Evolutionary conservation across 179 eudicot species (phyloP).

Genomic region (Actinidia polygama): DNA sequence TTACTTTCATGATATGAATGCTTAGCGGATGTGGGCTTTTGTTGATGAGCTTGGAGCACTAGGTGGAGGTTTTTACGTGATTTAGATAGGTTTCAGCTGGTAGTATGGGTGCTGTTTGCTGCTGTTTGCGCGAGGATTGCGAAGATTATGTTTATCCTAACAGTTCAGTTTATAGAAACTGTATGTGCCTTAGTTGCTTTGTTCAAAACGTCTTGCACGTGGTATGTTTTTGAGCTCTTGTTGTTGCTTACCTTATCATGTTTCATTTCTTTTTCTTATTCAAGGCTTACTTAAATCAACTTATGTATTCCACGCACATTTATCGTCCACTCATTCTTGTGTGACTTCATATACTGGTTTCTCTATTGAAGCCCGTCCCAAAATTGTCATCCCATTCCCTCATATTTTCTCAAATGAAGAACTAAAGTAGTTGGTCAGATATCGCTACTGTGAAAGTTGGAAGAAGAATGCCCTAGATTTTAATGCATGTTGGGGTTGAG

Average conservation of each 20-base stretch:
- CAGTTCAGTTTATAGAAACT: slow-evolving; percentile 73
- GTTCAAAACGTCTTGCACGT: slow-evolving; percentile 67
- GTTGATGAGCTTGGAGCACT: slow-evolving; percentile 14
- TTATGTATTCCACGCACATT: background rate
- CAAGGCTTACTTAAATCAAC: background rate
- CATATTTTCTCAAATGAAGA: background rate
- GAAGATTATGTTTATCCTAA: slow-evolving; percentile 79
- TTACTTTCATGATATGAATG: background rate
- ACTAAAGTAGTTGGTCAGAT: background rate
- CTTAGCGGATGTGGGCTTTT: background rate
- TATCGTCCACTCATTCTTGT: background rate
- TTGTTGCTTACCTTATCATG: background rate
- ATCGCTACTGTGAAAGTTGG: background rate
- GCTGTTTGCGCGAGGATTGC: slow-evolving; percentile 77
- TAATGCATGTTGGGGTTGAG: slow-evolving; percentile 4
- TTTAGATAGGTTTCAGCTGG: background rate
- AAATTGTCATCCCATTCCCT: background rate
- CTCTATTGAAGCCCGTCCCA: background rate
- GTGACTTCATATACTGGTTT: background rate
- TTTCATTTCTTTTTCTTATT: background rate
- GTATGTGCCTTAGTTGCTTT: slow-evolving; percentile 79
- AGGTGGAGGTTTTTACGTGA: background rate
- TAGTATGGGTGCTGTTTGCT: slow-evolving; percentile 85
- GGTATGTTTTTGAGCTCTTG: slow-evolving; percentile 51
- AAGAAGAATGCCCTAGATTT: background rate